Evolutionary conservation across 2,329 filamentous ascomycete genomes (phyloP).

Genomic region (Sclerotiophoma versabilis): DNA sequence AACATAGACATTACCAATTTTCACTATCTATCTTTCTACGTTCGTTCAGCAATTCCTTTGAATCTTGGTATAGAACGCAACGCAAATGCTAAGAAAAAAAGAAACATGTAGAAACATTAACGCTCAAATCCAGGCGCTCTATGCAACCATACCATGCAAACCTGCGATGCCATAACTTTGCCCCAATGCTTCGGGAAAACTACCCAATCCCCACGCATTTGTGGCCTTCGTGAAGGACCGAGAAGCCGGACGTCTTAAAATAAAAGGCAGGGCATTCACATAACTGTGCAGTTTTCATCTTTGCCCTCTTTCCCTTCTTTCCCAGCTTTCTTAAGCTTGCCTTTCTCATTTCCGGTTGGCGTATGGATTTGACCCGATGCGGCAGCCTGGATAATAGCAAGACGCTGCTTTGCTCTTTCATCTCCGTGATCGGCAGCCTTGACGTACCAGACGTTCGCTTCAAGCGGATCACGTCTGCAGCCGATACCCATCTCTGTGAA

Average conservation of each 20-base stretch:
- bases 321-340: slow-evolving; percentile 42
- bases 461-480: slow-evolving; percentile 89
- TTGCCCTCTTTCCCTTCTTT: slow-evolving; percentile 34
- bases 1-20: slow-evolving; percentile 6
- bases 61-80: slow-evolving; percentile 23
- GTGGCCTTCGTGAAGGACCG: neutral
- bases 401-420: slow-evolving; percentile 83
- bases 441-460: slow-evolving; percentile 98
- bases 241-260: no score
- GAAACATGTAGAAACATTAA: slow-evolving; percentile 18
- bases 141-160: slow-evolving; percentile 30
- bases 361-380: slow-evolving; percentile 63
- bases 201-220: neutral
- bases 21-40: slow-evolving; percentile 3
- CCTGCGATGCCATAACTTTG: slow-evolving; percentile 21
- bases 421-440: slow-evolving; percentile 92
- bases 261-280: slow-evolving; percentile 28
- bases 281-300: slow-evolving; percentile 50
- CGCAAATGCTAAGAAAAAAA: slow-evolving; percentile 12
- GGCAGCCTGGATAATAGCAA: slow-evolving; percentile 86
- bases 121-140: slow-evolving; percentile 23
- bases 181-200: neutral
- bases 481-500: slow-evolving; percentile 99
- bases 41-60: slow-evolving; percentile 7
- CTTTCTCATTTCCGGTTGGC: slow-evolving; percentile 28